A percentile compares a stretch with the other conserved stretches of the same genome.
These are phyloP conservation scores for Claviceps humidiphila DNA, from an alignment of 2,329 filamentous ascomycete genomes.

Conservation along the genomic window DNA sequence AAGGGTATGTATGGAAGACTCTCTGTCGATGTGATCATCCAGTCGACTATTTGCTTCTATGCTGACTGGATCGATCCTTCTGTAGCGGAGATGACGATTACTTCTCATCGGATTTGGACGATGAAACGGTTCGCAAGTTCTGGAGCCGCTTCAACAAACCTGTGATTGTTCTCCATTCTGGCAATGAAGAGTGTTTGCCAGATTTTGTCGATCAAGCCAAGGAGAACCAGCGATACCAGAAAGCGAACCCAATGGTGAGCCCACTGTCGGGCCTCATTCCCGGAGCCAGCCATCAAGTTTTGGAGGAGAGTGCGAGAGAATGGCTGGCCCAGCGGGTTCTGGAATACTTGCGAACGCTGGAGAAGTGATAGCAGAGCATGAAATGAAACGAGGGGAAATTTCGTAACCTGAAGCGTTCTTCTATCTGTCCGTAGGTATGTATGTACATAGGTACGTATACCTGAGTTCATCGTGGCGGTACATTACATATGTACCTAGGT, in stretches of 20 bases:
- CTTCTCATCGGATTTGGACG: constrained; percentile 66
- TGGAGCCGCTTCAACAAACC: constrained; percentile 52
- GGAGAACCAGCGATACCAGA: constrained; percentile 44
- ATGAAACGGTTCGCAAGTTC: constrained; percentile 41
- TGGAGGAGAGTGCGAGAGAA: constrained; percentile 28
- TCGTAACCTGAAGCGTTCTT: neutral
- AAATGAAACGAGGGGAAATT: neutral
- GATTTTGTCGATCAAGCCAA: constrained; percentile 39
- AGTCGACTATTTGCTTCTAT: neutral
- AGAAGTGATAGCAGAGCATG: constrained; percentile 2
- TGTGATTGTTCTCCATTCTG: constrained; percentile 52
- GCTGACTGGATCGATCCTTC: neutral
- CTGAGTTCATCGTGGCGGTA: no score
- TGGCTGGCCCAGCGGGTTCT: constrained; percentile 37
- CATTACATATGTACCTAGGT: no score
- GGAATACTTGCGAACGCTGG: constrained; percentile 27
- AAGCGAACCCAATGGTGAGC: constrained; percentile 31
- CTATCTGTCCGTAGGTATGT: no score
- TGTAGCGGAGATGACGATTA: constrained; percentile 66
- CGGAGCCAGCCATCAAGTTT: constrained; percentile 37
- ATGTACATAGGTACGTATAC: no score
- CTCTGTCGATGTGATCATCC: neutral
- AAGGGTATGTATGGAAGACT: constrained; percentile 29
- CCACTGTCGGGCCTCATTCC: constrained; percentile 39
- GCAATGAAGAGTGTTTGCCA: constrained; percentile 53